phyloP scores from a whole-genome alignment of 2,329 filamentous ascomycete species.

The Cladophialophora exuberans region DNA sequence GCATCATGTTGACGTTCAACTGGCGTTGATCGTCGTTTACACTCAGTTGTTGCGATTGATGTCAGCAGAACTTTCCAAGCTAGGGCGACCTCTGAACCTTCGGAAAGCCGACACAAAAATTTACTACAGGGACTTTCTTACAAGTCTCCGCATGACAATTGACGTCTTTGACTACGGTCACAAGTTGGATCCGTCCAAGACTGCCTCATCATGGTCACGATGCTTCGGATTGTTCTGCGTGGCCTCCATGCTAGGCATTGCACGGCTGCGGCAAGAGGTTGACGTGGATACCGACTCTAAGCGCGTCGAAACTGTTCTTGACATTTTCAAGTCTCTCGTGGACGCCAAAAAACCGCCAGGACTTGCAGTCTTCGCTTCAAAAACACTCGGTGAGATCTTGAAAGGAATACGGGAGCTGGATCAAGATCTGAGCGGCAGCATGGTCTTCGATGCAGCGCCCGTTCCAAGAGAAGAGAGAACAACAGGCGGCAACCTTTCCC shows the following conservation, averaged over 20 bases:
- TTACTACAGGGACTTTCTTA: conserved; percentile 16
- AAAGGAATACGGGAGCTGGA: conserved; percentile 10
- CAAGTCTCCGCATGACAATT: conserved; percentile 18
- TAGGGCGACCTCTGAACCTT: conserved; percentile 5
- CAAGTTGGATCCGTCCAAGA: conserved; percentile 12
- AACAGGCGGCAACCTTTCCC: background rate
- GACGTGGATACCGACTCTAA: conserved; percentile 21
- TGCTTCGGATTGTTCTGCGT: conserved; percentile 28
- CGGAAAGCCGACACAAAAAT: conserved; percentile 9
- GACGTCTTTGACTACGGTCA: conserved; percentile 23
- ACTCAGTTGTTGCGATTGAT: conserved; percentile 13
- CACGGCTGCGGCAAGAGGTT: conserved; percentile 20
- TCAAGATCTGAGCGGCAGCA: background rate
- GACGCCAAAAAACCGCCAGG: background rate
- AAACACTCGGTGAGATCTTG: conserved; percentile 9
- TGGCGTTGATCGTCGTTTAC: conserved; percentile 22
- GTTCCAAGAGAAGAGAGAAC: background rate
- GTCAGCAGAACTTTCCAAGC: background rate
- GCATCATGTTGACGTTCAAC: conserved; percentile 25
- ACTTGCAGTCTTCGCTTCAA: conserved; percentile 10
- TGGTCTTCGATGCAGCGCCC: background rate
- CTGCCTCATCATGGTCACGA: conserved; percentile 21
- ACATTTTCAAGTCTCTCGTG: conserved; percentile 17
- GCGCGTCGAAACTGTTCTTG: conserved; percentile 13
- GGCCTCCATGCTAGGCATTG: conserved; percentile 21